phyloP scores from a whole-genome alignment of 2,329 filamentous ascomycete species.

The Colletotrichum eleusines region DNA sequence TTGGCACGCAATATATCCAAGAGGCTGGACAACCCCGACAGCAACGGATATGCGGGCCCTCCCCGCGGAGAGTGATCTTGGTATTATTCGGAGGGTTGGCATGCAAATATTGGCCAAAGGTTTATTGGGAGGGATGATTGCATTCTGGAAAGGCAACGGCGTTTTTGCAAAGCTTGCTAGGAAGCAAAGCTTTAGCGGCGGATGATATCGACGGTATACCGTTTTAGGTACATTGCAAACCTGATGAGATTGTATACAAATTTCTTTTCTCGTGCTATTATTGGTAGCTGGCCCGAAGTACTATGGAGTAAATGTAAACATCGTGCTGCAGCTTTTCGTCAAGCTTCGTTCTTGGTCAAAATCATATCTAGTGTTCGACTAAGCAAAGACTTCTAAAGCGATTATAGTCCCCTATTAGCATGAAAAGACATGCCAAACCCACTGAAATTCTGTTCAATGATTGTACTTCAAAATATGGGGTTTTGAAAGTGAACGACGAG shows the following conservation, averaged over 20 bases:
- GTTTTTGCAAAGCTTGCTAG: neutral
- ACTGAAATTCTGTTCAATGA: neutral
- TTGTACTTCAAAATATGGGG: too few relatives aligned
- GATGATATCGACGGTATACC: neutral
- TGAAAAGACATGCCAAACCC: neutral
- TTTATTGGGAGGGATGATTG: neutral
- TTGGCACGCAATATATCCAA: conserved; percentile 38
- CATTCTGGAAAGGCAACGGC: neutral
- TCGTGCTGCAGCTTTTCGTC: neutral
- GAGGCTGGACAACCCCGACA: conserved; percentile 29
- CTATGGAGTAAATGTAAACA: too few relatives aligned
- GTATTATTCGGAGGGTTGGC: too few relatives aligned
- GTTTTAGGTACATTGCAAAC: neutral
- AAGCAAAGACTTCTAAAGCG: neutral
- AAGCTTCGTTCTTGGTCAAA: neutral
- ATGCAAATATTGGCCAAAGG: neutral
- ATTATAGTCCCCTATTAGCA: neutral
- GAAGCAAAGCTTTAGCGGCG: neutral
- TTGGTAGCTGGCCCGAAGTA: neutral
- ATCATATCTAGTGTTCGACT: too few relatives aligned
- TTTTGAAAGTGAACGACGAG: neutral
- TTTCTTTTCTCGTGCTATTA: neutral
- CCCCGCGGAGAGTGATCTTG: conserved; percentile 8
- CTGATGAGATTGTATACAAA: neutral
- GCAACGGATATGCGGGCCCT: conserved; percentile 20